phyloP scores from a whole-genome alignment of 2,329 filamentous ascomycete species.

The Emericellopsis atlantica region DNA sequence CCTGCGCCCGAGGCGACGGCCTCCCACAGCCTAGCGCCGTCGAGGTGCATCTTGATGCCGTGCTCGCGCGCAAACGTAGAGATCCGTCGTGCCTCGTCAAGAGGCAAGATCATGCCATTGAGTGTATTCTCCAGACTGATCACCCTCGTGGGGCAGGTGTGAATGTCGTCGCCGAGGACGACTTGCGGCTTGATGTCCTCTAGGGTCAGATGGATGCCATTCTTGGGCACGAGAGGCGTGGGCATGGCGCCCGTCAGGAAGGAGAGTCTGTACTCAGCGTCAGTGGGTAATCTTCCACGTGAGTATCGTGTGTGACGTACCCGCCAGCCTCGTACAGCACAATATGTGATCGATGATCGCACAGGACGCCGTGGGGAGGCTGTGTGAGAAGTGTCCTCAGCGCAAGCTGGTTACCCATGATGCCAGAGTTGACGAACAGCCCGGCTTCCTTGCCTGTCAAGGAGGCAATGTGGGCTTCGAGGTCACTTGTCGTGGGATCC shows the following conservation, averaged over 20 bases:
- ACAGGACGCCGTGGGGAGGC: conserved; percentile 70
- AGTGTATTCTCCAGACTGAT: conserved; percentile 83
- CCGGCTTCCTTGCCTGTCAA: conserved; percentile 65
- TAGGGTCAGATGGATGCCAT: conserved; percentile 61
- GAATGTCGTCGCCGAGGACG: conserved; percentile 56
- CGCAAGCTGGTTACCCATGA: conserved; percentile 87
- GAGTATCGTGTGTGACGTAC: conserved; percentile 16
- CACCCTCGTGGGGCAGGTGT: conserved; percentile 67
- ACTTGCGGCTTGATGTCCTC: conserved; percentile 60
- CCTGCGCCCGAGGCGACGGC: conserved; percentile 60
- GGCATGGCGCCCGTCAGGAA: conserved; percentile 59
- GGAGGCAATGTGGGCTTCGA: conserved; percentile 62
- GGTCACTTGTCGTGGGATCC: conserved; percentile 62
- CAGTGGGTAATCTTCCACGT: not conserved
- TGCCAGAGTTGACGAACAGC: conserved; percentile 76
- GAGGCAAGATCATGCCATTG: conserved; percentile 64
- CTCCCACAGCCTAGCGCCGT: conserved; percentile 75
- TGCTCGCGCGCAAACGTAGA: conserved; percentile 53
- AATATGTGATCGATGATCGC: conserved; percentile 70
- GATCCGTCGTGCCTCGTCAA: conserved; percentile 59
- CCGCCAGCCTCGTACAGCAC: conserved; percentile 54
- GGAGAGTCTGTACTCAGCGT: conserved; percentile 40
- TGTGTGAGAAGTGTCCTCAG: conserved; percentile 65
- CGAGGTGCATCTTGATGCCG: conserved; percentile 59
- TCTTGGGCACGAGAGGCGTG: conserved; percentile 52